A percentile compares a stretch with the other conserved stretches of the same genome.
Conservation (phyloP, 495 filamentous ascomycete species). For the Hypomontagnella submonticulosa region DNA sequence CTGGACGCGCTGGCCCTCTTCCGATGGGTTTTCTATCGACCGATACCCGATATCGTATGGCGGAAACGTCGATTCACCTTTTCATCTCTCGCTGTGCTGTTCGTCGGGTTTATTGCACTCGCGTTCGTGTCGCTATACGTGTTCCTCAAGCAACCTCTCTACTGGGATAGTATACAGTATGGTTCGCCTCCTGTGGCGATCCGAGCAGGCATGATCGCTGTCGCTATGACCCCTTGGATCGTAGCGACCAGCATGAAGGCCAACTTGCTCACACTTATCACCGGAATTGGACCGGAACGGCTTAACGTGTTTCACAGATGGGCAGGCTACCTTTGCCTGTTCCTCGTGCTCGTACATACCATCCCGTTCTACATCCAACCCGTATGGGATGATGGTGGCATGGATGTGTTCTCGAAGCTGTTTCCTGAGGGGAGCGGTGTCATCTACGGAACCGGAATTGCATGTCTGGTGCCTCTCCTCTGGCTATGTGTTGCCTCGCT, state of each 20-base stretch:
- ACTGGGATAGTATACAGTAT: constrained; percentile 81
- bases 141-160: constrained; percentile 85
- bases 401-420: constrained; percentile 70
- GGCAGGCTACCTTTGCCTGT: constrained; percentile 87
- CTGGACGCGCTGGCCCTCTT: constrained; percentile 81
- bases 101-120: constrained; percentile 70
- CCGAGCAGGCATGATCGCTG: constrained; percentile 90
- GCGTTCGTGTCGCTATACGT: constrained; percentile 81
- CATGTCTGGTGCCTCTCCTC: constrained; percentile 81
- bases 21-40: constrained; percentile 86
- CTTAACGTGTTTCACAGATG: constrained; percentile 94
- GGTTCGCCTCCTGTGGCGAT: constrained; percentile 92
- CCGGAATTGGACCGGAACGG: constrained; percentile 91
- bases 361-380: constrained; percentile 91
- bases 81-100: constrained; percentile 76
- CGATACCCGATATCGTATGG: constrained; percentile 73
- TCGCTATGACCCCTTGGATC: constrained; percentile 95
- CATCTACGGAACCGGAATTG: constrained; percentile 89
- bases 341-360: constrained; percentile 83
- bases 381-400: constrained; percentile 79
- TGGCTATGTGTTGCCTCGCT: constrained; percentile 88
- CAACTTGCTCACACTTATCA: constrained; percentile 85
- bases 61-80: constrained; percentile 75
- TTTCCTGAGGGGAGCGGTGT: constrained; percentile 71
- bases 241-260: constrained; percentile 90